These are phyloP conservation scores for Pleurotus salmoneostramineus DNA, from an alignment of 768 basidiomycete genomes.

Conservation along the genomic window DNA sequence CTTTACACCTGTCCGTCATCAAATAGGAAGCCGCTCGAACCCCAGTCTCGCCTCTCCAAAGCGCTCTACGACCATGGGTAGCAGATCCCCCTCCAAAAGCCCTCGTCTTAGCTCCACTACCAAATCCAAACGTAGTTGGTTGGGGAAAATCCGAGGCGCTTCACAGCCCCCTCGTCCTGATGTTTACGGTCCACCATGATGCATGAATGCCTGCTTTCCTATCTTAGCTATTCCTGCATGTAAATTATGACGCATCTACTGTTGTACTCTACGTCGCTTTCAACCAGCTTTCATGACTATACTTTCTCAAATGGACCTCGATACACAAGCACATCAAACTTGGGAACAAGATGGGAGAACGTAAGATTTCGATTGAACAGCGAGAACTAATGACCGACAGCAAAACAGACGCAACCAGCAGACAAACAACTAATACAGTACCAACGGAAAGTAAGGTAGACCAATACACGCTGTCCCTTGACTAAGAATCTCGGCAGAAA, in stretches of 20 bases:
- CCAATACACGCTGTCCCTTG: background rate
- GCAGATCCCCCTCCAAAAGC: constrained; percentile 49
- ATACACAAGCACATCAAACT: too few species aligned
- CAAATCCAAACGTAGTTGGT: constrained; percentile 64
- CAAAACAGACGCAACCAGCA: background rate
- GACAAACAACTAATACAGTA: constrained; percentile 1
- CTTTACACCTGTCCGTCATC: constrained; percentile 68
- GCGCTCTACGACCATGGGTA: constrained; percentile 36
- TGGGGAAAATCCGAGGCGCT: constrained; percentile 62
- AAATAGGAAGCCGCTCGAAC: constrained; percentile 32
- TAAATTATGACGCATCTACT: constrained; percentile 22
- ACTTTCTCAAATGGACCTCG: too few species aligned
- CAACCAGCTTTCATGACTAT: background rate
- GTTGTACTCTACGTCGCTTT: background rate
- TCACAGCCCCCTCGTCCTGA: constrained; percentile 20
- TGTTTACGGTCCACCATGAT: too few species aligned
- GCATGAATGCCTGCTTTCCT: too few species aligned
- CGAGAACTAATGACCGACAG: background rate
- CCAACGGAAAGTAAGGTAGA: background rate
- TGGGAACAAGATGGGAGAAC: too few species aligned
- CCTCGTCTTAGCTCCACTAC: constrained; percentile 19
- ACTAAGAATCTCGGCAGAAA: background rate
- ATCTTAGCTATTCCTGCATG: constrained; percentile 13
- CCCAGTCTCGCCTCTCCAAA: constrained; percentile 46
- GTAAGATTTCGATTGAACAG: too few species aligned